Evolutionary conservation across 2,329 filamentous ascomycete species (phyloP), one percentile per base, ranked within the genome.

Genomic region (Ophiostoma piceae): DNA sequence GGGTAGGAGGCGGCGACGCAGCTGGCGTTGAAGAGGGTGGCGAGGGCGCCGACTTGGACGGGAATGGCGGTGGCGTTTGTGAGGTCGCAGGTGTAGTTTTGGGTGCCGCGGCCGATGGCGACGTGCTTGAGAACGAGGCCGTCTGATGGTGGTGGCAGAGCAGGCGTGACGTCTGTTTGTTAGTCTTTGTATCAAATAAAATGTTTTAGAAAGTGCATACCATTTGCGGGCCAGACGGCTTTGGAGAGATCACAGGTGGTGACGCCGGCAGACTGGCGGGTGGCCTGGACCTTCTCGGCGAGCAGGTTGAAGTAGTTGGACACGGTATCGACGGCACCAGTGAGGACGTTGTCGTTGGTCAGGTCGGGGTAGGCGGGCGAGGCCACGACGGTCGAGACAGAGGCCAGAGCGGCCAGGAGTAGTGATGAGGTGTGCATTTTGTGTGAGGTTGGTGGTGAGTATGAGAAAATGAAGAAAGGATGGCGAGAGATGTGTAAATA

Each of bases 41-140:
- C 94, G 0, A 92, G 77, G 69, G 94, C 94, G 73, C 94, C 94
- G 67, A 83, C 79, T 22, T 88, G 83, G 11, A 82, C 83, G 16
- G 94, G 94, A 0, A 80, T 80, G 0, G 87, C 85, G 3, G 85
- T 85, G 1, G 85, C 77, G 74, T 90, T 85, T 72, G 80, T 80
- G 69, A 84, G 81, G 71, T 86, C 82, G 83, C 94, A 97, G 68
- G 92, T 96, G 83, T 97, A 98, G 84, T 97, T 97, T 81, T 97
- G 89, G 8, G 91, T 95, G 71, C 94, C 94, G 64, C 92, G 89
- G 75, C 94, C 94, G 72, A 97, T 83, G 77, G 90, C 92, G 69
- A 97, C 90, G 79, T 96, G 92, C 77, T 87, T 85, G 67, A 96
- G 83, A 3, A 77, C 81, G 39, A 92, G 82, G 70, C 89, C 90